Percentiles rank a stretch among this genome's conserved stretches.
Evolutionary conservation across 78 protist genomes (phyloP).

Genomic region (Chrysochromulina tobinii): DNA sequence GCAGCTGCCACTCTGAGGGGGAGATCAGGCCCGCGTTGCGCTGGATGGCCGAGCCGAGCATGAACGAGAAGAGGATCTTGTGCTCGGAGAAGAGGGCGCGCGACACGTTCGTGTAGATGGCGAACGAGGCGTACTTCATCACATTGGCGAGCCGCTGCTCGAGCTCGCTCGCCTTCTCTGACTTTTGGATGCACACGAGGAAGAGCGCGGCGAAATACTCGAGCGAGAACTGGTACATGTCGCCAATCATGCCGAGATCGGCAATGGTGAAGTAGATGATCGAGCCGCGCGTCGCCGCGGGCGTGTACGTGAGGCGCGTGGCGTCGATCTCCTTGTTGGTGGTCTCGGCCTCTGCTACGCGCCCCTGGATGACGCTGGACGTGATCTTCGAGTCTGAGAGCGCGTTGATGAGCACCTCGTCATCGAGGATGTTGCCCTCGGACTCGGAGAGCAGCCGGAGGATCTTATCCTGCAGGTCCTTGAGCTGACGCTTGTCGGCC

Average conservation of each 20-base stretch:
- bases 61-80: slow-evolving; percentile 70
- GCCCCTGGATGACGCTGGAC: slow-evolving; percentile 42
- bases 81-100: slow-evolving; percentile 71
- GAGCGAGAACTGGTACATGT: slow-evolving; percentile 74
- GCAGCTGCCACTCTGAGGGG: slow-evolving; percentile 60
- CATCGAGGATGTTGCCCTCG: slow-evolving; percentile 77
- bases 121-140: slow-evolving; percentile 45
- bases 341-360: slow-evolving; percentile 63
- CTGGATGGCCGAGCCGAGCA: neutral
- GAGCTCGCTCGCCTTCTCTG: slow-evolving; percentile 37
- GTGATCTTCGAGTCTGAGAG: slow-evolving; percentile 66
- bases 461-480: slow-evolving; percentile 65
- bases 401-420: slow-evolving; percentile 80
- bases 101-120: slow-evolving; percentile 63
- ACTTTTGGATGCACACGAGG: slow-evolving; percentile 38
- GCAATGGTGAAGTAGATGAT: slow-evolving; percentile 72
- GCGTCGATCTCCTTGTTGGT: slow-evolving; percentile 39
- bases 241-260: slow-evolving; percentile 58
- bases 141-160: slow-evolving; percentile 40
- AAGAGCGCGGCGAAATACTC: slow-evolving; percentile 58
- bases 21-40: slow-evolving; percentile 50
- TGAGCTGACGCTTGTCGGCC: slow-evolving; percentile 46
- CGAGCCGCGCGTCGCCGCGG: slow-evolving; percentile 79
- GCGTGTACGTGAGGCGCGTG: slow-evolving; percentile 57
- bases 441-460: slow-evolving; percentile 53